Percentiles rank a stretch among this genome's conserved stretches.
Evolutionary conservation across 371 early-diverging fungal species (phyloP).

Genomic region (Blastocladiella emersonii): DNA sequence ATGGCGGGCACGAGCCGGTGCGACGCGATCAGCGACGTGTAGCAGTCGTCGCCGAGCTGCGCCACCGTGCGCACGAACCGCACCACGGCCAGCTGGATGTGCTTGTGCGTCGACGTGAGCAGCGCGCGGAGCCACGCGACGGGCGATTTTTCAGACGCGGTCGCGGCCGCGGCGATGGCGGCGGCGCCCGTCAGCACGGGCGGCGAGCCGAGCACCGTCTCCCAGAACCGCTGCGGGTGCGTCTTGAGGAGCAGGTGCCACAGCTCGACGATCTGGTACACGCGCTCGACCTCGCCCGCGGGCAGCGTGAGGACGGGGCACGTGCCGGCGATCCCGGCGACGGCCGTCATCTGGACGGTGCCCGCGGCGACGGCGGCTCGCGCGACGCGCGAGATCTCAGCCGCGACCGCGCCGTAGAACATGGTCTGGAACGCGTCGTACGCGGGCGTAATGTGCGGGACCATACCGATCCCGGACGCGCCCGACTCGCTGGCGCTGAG

Average conservation of each 20-base stretch:
- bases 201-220: neutral
- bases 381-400: neutral
- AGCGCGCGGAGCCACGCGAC: neutral
- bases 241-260: neutral
- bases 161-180: neutral
- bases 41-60: slow-evolving; percentile 61
- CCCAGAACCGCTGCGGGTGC: neutral
- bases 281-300: neutral
- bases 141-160: neutral
- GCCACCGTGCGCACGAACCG: slow-evolving; percentile 62
- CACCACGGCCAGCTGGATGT: slow-evolving; percentile 42
- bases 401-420: neutral
- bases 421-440: neutral
- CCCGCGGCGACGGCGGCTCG: neutral
- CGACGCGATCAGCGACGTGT: slow-evolving; percentile 47
- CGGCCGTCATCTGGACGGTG: neutral
- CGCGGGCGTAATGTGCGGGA: neutral
- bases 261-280: neutral
- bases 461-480: neutral
- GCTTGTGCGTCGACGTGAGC: neutral
- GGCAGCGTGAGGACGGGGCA: neutral
- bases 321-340: neutral
- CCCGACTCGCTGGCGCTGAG: too few species aligned
- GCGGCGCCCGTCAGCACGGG: neutral
- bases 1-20: slow-evolving; percentile 50